Percentiles rank a stretch among this genome's conserved stretches.
phyloP scores from a whole-genome alignment of 2,329 filamentous ascomycete species.

The Fusarium sp. region DNA sequence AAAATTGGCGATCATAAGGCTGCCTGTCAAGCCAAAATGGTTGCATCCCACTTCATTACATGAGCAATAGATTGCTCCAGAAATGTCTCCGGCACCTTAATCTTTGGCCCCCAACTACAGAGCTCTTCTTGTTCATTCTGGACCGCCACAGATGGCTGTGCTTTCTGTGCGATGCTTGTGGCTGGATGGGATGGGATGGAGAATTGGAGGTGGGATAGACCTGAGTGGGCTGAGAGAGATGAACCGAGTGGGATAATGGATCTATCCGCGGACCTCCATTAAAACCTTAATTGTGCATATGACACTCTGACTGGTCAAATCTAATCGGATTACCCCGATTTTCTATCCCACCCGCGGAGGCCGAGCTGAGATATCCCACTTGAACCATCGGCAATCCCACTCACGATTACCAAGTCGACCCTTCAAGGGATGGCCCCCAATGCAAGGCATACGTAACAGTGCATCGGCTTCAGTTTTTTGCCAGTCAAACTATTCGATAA shows the following conservation, averaged over 20 bases:
- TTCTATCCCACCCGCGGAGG: background rate
- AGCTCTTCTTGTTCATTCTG: background rate
- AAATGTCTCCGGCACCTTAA: background rate
- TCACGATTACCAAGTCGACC: slow-evolving; percentile 36
- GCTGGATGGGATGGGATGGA: background rate
- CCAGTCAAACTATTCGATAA: background rate
- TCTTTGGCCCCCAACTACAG: background rate
- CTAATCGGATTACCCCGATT: background rate
- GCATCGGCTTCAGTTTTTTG: background rate
- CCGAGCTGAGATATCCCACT: slow-evolving; percentile 28
- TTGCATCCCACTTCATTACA: background rate
- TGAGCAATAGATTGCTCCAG: background rate
- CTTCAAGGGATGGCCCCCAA: slow-evolving; percentile 4
- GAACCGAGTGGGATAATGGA: slow-evolving; percentile 20
- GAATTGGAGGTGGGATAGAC: background rate
- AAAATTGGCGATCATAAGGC: background rate
- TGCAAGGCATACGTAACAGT: slow-evolving; percentile 13
- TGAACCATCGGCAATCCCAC: slow-evolving; percentile 29
- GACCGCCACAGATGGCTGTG: background rate
- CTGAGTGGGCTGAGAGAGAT: slow-evolving; percentile 9
- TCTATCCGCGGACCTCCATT: background rate
- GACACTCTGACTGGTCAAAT: background rate
- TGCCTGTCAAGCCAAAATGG: background rate
- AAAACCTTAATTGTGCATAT: background rate
- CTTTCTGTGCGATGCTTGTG: background rate